phyloP scores from a whole-genome alignment of 805 yeast species.

The Candida insectorum region DNA sequence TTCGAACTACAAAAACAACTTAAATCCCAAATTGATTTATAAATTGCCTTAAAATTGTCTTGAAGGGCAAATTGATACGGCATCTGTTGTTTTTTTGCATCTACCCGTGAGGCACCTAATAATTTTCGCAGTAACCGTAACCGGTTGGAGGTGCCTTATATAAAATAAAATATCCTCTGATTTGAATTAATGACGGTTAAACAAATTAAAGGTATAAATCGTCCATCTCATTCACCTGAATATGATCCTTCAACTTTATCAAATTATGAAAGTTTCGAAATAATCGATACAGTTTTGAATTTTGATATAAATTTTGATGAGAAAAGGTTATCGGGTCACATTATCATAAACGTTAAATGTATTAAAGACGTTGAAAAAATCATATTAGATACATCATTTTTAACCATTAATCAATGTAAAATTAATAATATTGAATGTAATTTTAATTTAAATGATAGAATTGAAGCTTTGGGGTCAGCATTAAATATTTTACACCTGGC shows the following conservation, averaged over 20 bases:
- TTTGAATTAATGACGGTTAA: too few relatives aligned
- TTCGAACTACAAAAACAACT: too few relatives aligned
- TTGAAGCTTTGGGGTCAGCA: constrained; percentile 60
- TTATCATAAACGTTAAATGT: constrained; percentile 42
- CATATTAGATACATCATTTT: constrained; percentile 69
- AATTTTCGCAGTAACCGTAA: too few relatives aligned
- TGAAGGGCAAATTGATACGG: too few relatives aligned
- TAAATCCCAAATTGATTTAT: too few relatives aligned
- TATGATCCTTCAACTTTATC: constrained; percentile 77
- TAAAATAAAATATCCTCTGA: too few relatives aligned
- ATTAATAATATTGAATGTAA: constrained; percentile 33
- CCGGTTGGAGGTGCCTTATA: too few relatives aligned
- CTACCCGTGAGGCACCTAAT: background rate
- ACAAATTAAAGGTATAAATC: constrained; percentile 3
- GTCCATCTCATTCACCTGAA: constrained; percentile 37
- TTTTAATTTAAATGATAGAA: constrained; percentile 36
- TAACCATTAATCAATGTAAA: constrained; percentile 43
- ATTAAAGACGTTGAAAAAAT: constrained; percentile 21
- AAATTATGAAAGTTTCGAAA: constrained; percentile 54
- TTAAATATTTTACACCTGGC: constrained; percentile 30
- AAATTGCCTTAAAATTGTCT: too few relatives aligned
- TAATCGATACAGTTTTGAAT: constrained; percentile 47
- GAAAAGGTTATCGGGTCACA: constrained; percentile 53
- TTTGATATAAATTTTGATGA: constrained; percentile 54
- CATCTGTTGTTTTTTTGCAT: constrained; percentile 3